Evolutionary conservation across 352 stramenopile genomes (phyloP), one percentile per base, ranked within the genome.

Genomic region (Aphanomyces stellatus): DNA sequence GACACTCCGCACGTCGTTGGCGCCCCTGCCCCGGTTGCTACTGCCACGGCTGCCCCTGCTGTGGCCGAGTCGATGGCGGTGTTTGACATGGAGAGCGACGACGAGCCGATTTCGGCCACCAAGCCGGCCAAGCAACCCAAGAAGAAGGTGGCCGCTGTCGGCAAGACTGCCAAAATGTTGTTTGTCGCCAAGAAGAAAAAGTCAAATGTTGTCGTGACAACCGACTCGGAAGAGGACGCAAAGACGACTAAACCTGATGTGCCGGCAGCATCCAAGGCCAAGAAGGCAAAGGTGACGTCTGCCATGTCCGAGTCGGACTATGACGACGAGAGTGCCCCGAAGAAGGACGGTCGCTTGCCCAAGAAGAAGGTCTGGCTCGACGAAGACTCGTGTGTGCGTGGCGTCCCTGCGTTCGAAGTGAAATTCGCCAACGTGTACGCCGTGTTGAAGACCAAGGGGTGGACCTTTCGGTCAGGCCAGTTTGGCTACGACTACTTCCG

Each of bases 341-440:
- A 19, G 25, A 66, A 66, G 15, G n/a, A 15, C 5, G 11, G 31
- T 55, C 60, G 60, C 27, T 11, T 10, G 0, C 19, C 19, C 28
- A 46, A 59, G 60, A 22, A 46, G 34, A 25, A 22, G 28, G 37
- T 11, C 19, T 40, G 11, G 30, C 25, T 33, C 22, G 49, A 57
- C 8, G 34, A 24, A 8, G 6, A 40, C 22, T 10, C 33, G 33
- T 25, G 22, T 40, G n/a, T 22, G 19, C 13, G 7, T 33, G 31
- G 41, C 40, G 42, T 67, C 41, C 60, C 60, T 22, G 24, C 40
- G 33, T 57, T 67, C 35, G 42, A 60, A 33, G 22, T 67, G 37
- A 56, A 67, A 33, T 67, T 67, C 57, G 60, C 19, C 22, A 49
- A 51, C 22, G 37, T 67, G 19, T 67, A 57, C 48, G 48, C 11